These are phyloP conservation scores for Fusarium proliferatum DNA, from an alignment of 2,329 filamentous ascomycete species.

Conservation along the genomic window DNA sequence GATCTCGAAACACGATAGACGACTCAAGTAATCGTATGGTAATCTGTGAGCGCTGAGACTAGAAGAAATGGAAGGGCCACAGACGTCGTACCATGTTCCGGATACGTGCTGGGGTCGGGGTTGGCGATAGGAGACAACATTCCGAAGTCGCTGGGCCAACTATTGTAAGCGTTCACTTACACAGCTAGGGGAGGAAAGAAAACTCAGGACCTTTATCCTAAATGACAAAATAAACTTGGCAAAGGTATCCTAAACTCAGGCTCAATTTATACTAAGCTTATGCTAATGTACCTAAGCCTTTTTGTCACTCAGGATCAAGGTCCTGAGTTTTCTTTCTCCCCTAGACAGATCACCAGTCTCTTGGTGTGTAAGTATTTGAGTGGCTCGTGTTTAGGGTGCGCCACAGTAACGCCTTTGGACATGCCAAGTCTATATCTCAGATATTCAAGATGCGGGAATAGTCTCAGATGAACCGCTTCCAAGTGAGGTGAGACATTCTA, in stretches of 20 bases:
- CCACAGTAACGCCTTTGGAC: not conserved
- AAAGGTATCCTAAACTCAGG: too few species aligned
- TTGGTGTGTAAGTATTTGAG: not conserved
- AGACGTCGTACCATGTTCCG: not conserved
- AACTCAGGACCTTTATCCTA: too few species aligned
- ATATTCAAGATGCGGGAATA: not conserved
- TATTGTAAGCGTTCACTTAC: not conserved
- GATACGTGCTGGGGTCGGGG: constrained; percentile 26
- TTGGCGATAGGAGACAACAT: constrained; percentile 11
- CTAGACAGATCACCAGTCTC: not conserved
- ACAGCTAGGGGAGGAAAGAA: too few species aligned
- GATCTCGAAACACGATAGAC: not conserved
- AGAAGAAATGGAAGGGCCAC: constrained; percentile 1
- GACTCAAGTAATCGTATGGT: not conserved
- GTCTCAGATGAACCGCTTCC: not conserved
- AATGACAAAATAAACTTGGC: too few species aligned
- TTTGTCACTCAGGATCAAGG: too few species aligned
- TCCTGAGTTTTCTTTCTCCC: too few species aligned
- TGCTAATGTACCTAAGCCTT: too few species aligned
- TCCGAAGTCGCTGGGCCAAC: not conserved
- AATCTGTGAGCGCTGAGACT: not conserved
- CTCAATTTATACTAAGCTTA: too few species aligned
- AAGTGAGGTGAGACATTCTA: not conserved
- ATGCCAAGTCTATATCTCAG: not conserved
- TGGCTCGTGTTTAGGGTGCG: not conserved